These are phyloP conservation scores for Halenospora varia DNA, from an alignment of 495 filamentous ascomycete species.

Conservation along the genomic window DNA sequence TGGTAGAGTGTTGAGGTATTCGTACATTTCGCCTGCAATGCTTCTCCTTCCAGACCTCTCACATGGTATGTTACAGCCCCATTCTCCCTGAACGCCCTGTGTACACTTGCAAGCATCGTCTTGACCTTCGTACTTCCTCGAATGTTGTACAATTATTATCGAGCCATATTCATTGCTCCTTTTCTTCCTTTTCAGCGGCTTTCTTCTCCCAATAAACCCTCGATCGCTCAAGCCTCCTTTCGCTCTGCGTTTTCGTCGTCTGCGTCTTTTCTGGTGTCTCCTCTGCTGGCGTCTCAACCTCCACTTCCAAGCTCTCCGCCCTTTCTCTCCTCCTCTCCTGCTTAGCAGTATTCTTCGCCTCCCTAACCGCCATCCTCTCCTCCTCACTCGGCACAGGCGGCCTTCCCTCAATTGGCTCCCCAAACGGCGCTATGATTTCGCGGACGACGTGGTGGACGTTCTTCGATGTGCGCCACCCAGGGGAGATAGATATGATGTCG, in stretches of 20 bases:
- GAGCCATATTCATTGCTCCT: background rate
- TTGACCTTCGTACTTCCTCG: too few relatives aligned
- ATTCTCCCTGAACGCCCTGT: background rate
- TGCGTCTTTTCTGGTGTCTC: background rate
- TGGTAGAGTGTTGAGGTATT: too few relatives aligned
- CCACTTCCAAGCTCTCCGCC: background rate
- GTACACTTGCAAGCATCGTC: background rate
- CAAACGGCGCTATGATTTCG: constrained; percentile 71
- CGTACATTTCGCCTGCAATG: constrained; percentile 4
- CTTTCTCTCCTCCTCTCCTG: constrained; percentile 40
- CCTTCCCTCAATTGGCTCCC: constrained; percentile 54
- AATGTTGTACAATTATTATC: too few relatives aligned
- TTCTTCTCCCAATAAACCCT: too few relatives aligned
- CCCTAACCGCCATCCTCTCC: constrained; percentile 50
- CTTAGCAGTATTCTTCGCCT: constrained; percentile 46
- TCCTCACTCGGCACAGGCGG: constrained; percentile 60
- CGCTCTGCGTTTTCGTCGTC: too few relatives aligned
- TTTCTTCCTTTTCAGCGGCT: too few relatives aligned
- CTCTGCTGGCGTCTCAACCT: too few relatives aligned
- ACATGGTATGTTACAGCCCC: background rate
- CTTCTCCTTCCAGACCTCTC: background rate
- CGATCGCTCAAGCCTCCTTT: too few relatives aligned
- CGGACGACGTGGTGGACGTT: constrained; percentile 73
- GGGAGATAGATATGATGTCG: constrained; percentile 75
- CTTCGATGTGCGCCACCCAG: constrained; percentile 59